Evolutionary conservation across 768 basidiomycete species (phyloP), one percentile per base, ranked within the genome.

Genomic region (Serpula lacrymans): DNA sequence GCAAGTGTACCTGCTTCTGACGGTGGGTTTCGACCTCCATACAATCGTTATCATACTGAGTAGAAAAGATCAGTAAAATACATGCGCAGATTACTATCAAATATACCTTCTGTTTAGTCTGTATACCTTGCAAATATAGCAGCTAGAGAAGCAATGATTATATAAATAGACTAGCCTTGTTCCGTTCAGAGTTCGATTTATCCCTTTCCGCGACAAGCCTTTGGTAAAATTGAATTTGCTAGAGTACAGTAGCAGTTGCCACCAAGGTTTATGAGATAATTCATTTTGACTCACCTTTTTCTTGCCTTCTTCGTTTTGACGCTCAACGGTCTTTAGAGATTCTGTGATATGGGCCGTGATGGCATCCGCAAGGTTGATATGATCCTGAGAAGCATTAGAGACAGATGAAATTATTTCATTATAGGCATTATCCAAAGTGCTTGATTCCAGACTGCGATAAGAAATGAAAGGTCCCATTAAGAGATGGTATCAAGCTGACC

Each of bases 1-100:
- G 40, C 37, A 20, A 52, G 13, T 43, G 38, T 47, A 53, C 88
- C 77, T 90, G 88, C 62, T 89, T 91, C 69, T 88, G 85, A 35
- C 84, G 80, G 52, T 78, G 74, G 16, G 70, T 59, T 52, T 87
- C 85, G 16, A 85, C 76, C 57, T 89, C 87, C 12, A 55, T 53
- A 56, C 89, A 91, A 49, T 88, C 80, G 21, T 80, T 82, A 49
- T 90, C 84, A 52, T 91, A 91, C 88, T 91, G 47, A 31, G 33
- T 30, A 14, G 46, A 39, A 16, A 39, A 50, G 35, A 53, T 36
- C 25, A 25, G 18, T n/a, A 3, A 34, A 37, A 49, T 23, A 20
- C 26, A 6, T 20, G 20, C 35, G 25, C 20, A 26, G 37, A 39
- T 41, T 13, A 38, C 16, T 8, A 40, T 18, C 4, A 21, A 17